These are phyloP conservation scores for Eutrema yunnanense DNA, from an alignment of 345 rosid species.

Conservation along the genomic window DNA sequence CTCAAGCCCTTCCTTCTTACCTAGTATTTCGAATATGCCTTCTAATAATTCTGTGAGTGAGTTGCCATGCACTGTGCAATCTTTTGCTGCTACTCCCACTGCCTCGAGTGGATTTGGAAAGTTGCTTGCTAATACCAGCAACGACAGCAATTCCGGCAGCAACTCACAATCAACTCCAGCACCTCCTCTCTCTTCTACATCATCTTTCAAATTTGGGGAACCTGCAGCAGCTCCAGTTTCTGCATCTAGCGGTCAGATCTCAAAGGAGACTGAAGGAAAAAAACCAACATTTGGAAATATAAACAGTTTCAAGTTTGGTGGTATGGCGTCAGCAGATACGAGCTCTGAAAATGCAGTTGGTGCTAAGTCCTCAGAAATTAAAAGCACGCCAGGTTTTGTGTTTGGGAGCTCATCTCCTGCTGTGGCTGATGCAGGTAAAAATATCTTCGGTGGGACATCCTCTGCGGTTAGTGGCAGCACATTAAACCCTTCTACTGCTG, in stretches of 20 bases:
- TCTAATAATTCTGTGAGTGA: conserved; percentile 31
- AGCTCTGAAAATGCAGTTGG: conserved; percentile 27
- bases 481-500: conserved; percentile 8
- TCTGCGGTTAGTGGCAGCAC: conserved; percentile 21
- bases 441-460: conserved; percentile 27
- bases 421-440: conserved; percentile 27
- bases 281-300: conserved; percentile 29
- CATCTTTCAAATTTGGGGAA: conserved; percentile 43
- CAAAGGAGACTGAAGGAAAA: conserved; percentile 40
- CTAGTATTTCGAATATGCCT: conserved; percentile 21
- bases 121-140: conserved; percentile 10
- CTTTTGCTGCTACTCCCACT: conserved; percentile 3
- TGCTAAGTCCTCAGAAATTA: conserved; percentile 14
- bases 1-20: conserved; percentile 29
- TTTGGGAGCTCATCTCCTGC: conserved; percentile 28
- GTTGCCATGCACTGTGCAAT: conserved; percentile 22
- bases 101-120: conserved; percentile 21
- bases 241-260: conserved; percentile 22
- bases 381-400: conserved; percentile 21
- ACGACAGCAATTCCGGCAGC: conserved; percentile 19
- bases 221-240: conserved; percentile 30
- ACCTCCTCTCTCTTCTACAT: conserved; percentile 30
- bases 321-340: conserved; percentile 33
- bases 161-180: conserved; percentile 29
- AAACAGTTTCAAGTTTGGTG: conserved; percentile 32